Conservation (phyloP, 169 alveolate genomes). For the Plasmodium berghei region DNA sequence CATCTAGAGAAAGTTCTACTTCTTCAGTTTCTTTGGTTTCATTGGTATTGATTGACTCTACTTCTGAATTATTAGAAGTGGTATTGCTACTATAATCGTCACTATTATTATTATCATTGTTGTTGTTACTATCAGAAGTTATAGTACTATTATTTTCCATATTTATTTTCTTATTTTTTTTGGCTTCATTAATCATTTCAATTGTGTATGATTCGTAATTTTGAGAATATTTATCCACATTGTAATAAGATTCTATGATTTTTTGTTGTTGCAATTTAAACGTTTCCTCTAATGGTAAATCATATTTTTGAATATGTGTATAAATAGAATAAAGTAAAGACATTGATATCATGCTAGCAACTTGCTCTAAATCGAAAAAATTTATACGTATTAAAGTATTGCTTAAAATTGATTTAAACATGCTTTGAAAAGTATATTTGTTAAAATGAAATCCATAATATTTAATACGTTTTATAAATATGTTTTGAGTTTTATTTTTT, state of each 20-base stretch:
- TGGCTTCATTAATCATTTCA: conserved; percentile 11
- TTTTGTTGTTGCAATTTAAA: conserved; percentile 66
- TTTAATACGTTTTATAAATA: conserved; percentile 30
- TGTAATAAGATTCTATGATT: conserved; percentile 57
- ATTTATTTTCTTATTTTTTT: neutral
- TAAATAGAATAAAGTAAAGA: conserved; percentile 63
- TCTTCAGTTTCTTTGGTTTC: neutral
- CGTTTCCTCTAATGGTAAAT: conserved; percentile 35
- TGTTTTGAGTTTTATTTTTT: conserved; percentile 16
- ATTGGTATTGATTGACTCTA: neutral
- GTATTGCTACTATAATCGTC: neutral
- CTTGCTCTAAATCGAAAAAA: conserved; percentile 54
- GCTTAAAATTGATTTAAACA: conserved; percentile 61
- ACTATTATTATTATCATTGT: neutral
- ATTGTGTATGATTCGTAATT: conserved; percentile 43
- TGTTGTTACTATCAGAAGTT: neutral
- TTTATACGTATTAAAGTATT: conserved; percentile 31
- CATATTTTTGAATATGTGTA: conserved; percentile 40
- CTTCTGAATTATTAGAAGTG: neutral
- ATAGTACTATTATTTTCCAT: neutral
- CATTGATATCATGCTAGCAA: conserved; percentile 23
- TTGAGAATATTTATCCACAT: conserved; percentile 13
- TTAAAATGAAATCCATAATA: conserved; percentile 51
- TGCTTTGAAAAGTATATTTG: conserved; percentile 10
- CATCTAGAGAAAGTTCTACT: conserved; percentile 24